These are phyloP conservation scores for Knoxdaviesia capensis DNA, from an alignment of 2,329 filamentous ascomycete species.

Conservation along the genomic window DNA sequence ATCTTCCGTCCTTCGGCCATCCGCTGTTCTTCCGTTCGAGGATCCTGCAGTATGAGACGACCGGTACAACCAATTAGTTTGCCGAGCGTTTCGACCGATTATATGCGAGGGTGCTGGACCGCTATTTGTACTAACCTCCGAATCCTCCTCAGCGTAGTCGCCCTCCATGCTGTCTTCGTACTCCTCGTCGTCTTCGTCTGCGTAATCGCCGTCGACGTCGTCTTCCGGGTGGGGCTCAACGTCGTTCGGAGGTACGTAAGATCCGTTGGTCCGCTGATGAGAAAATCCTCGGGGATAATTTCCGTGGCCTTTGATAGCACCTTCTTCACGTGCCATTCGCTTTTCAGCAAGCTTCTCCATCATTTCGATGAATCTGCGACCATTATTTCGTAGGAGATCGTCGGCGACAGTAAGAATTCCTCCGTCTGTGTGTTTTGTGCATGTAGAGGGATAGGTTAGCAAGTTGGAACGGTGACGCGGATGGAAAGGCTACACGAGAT, in stretches of 20 bases:
- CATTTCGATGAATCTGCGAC: conserved; percentile 99
- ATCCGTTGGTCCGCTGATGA: conserved; percentile 36
- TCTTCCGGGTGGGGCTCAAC: conserved; percentile 65
- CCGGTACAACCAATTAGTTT: no score
- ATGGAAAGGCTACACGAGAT: background rate
- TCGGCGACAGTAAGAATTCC: conserved; percentile 97
- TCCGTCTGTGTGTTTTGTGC: conserved; percentile 21
- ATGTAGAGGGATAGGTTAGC: conserved; percentile 28
- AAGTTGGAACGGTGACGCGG: conserved; percentile 9
- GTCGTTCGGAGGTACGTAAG: conserved; percentile 21
- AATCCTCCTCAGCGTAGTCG: conserved; percentile 2
- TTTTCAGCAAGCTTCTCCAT: conserved; percentile 98
- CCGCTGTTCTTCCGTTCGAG: conserved; percentile 93
- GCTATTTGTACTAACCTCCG: conserved; percentile 2
- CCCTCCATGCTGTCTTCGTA: conserved; percentile 12
- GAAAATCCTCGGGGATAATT: conserved; percentile 7
- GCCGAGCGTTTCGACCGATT: no score
- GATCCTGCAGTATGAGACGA: conserved; percentile 37
- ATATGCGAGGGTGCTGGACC: no score
- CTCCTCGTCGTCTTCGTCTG: conserved; percentile 63
- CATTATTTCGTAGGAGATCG: conserved; percentile 95
- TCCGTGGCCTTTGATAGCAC: conserved; percentile 33
- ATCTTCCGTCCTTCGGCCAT: conserved; percentile 97
- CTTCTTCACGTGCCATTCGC: conserved; percentile 90
- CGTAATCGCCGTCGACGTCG: conserved; percentile 46